Conservation (phyloP, 2,329 filamentous ascomycete species). For the Ceratocystis destructans region DNA sequence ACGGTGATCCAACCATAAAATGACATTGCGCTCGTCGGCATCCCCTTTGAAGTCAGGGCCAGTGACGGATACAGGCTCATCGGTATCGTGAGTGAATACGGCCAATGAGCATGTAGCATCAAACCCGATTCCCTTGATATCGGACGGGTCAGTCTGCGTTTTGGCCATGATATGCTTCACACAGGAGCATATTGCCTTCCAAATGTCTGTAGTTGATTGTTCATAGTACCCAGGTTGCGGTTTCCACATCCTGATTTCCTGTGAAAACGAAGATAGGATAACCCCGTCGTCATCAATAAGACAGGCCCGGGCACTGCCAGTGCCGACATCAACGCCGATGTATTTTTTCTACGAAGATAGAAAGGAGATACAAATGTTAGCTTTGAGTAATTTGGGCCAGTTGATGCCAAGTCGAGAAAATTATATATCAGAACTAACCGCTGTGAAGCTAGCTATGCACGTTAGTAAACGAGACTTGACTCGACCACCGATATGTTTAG, state of each 20-base stretch:
- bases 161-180: constrained; percentile 72
- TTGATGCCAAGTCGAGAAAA: not conserved
- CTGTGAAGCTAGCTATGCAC: no score
- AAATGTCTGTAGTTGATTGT: constrained; percentile 96
- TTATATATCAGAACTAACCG: not conserved
- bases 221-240: constrained; percentile 69
- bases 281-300: constrained; percentile 87
- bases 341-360: constrained; percentile 37
- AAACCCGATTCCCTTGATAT: constrained; percentile 84
- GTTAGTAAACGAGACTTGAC: not conserved
- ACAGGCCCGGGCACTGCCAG: constrained; percentile 86
- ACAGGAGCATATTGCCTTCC: constrained; percentile 82
- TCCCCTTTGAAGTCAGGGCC: constrained; percentile 65
- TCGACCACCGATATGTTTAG: not conserved
- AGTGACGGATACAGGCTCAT: constrained; percentile 83
- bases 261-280: constrained; percentile 61
- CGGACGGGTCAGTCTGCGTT: constrained; percentile 59
- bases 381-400: not conserved
- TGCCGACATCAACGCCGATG: constrained; percentile 91
- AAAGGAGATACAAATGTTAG: not conserved
- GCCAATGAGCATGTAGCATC: constrained; percentile 97
- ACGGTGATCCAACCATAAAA: constrained; percentile 93
- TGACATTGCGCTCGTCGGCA: constrained; percentile 80
- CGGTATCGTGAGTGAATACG: constrained; percentile 77
- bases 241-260: constrained; percentile 70